These are phyloP conservation scores for Termitomyces sp. DNA, from an alignment of 768 basidiomycete genomes.

Conservation along the genomic window DNA sequence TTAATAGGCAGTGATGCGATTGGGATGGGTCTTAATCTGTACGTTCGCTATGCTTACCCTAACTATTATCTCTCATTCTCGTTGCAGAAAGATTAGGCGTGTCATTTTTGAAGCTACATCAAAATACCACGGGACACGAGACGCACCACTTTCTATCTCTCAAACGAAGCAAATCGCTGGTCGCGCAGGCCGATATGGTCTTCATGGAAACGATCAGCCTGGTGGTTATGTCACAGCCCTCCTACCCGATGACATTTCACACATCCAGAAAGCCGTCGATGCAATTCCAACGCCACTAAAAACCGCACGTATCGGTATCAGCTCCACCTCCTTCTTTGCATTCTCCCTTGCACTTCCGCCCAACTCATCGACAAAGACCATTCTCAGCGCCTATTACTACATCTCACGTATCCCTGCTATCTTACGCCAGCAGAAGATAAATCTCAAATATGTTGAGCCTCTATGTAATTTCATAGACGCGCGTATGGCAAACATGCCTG, in stretches of 20 bases:
- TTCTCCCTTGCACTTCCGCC: constrained; percentile 40
- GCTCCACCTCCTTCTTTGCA: constrained; percentile 10
- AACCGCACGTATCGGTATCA: constrained; percentile 45
- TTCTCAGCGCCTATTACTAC: constrained; percentile 49
- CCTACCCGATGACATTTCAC: constrained; percentile 54
- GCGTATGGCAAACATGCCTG: constrained; percentile 32
- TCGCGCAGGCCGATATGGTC: constrained; percentile 85
- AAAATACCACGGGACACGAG: constrained; percentile 59
- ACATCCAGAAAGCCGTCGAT: constrained; percentile 54
- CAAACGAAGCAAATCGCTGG: constrained; percentile 95
- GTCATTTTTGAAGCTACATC: constrained; percentile 37
- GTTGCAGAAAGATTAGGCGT: constrained; percentile 76
- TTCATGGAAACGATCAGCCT: constrained; percentile 42
- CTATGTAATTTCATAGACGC: constrained; percentile 44
- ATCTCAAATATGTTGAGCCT: constrained; percentile 12
- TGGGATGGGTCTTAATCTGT: constrained; percentile 98
- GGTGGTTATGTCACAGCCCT: constrained; percentile 78
- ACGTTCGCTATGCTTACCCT: constrained; percentile 25
- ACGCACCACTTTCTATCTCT: constrained; percentile 55
- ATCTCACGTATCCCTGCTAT: constrained; percentile 41
- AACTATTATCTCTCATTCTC: background rate
- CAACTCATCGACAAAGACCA: constrained; percentile 33
- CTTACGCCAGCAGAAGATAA: constrained; percentile 33
- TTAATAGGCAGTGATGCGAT: constrained; percentile 94
- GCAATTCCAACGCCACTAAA: constrained; percentile 47